These are phyloP conservation scores for Apophysomyces variabilis DNA, from an alignment of 371 early-diverging fungal species.

Conservation along the genomic window DNA sequence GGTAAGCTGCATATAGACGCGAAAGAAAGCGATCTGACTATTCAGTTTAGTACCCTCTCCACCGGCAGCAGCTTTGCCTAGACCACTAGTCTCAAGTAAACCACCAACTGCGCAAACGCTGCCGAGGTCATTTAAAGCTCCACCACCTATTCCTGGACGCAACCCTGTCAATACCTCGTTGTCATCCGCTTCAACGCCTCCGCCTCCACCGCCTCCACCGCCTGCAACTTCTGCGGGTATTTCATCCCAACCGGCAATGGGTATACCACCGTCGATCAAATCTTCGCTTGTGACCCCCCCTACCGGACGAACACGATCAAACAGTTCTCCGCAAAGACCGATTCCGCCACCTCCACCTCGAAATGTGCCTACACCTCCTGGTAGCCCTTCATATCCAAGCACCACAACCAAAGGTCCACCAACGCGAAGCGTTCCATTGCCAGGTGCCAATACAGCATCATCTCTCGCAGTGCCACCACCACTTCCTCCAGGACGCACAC, in stretches of 20 bases:
- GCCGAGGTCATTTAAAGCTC: constrained; percentile 44
- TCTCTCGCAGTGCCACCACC: constrained; percentile 41
- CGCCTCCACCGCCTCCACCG: constrained; percentile 24
- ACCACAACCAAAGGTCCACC: constrained; percentile 17
- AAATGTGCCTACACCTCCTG: constrained; percentile 39
- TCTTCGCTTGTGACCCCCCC: constrained; percentile 30
- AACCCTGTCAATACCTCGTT: background rate
- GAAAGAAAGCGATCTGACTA: background rate
- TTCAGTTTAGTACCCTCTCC: constrained; percentile 13
- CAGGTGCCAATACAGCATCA: constrained; percentile 20
- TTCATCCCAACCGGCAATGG: constrained; percentile 28
- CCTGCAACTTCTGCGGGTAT: constrained; percentile 20
- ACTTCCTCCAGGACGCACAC: constrained; percentile 42
- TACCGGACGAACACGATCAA: constrained; percentile 46
- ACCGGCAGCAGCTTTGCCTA: constrained; percentile 22
- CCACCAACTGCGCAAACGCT: constrained; percentile 32
- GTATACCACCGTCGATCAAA: constrained; percentile 28
- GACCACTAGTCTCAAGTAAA: constrained; percentile 22
- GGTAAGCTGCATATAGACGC: background rate
- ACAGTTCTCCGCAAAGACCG: constrained; percentile 49
- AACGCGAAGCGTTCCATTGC: constrained; percentile 15
- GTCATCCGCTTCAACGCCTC: constrained; percentile 24
- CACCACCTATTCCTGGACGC: constrained; percentile 44
- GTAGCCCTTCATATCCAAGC: constrained; percentile 18
- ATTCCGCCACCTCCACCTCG: constrained; percentile 46